Conservation (phyloP, 148 eudicot genomes). For the Rhododendron ferrugineum region DNA sequence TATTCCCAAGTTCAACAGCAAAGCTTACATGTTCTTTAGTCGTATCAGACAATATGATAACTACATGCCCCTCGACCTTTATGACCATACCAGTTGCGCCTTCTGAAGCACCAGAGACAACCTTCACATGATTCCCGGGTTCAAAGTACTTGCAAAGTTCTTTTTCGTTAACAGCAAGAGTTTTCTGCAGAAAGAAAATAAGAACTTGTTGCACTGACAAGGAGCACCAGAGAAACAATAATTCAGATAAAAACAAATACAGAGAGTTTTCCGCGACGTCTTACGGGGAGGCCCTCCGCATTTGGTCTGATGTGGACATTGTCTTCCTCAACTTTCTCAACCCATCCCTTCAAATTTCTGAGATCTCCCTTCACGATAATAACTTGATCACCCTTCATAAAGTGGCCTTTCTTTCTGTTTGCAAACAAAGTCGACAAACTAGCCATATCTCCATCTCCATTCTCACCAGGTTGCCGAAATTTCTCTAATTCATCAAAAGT, state of each 20-base stretch:
- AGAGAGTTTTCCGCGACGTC: not conserved
- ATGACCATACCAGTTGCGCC: conserved; percentile 99
- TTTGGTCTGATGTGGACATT: conserved; percentile 83
- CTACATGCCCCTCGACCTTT: conserved; percentile 83
- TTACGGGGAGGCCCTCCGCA: conserved; percentile 76
- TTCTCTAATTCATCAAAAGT: conserved; percentile 96
- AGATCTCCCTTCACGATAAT: conserved; percentile 92
- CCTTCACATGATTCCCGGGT: conserved; percentile 96
- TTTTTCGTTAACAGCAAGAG: conserved; percentile 81
- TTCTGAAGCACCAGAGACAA: conserved; percentile 84
- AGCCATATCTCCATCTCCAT: conserved; percentile 84
- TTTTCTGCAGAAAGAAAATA: conserved; percentile 37
- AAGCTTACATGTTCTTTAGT: conserved; percentile 83
- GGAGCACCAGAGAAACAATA: not conserved
- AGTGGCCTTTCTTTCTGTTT: conserved; percentile 97
- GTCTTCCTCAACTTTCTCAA: conserved; percentile 96
- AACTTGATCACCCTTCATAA: conserved; percentile 94
- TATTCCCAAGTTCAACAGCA: not conserved
- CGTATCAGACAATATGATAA: conserved; percentile 83
- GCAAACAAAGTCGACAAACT: conserved; percentile 82
- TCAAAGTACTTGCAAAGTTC: conserved; percentile 96
- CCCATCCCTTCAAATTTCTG: conserved; percentile 84
- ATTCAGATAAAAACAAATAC: not conserved
- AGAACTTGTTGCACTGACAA: conserved; percentile 11
- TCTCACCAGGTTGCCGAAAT: conserved; percentile 74